Conservation (phyloP, 352 stramenopile species). For the Phytophthora pseudosyringae region DNA sequence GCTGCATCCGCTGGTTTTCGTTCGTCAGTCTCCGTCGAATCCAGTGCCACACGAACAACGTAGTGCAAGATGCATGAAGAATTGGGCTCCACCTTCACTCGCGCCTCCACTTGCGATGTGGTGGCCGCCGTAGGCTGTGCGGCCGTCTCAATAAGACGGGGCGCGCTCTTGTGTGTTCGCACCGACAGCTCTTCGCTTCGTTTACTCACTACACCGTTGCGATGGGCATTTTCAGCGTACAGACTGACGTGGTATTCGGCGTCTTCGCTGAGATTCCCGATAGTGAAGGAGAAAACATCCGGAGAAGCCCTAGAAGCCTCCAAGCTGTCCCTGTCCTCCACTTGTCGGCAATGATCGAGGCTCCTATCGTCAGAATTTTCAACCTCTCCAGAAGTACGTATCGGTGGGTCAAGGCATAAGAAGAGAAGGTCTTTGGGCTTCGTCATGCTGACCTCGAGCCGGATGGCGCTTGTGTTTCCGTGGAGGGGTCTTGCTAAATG, state of each 20-base stretch:
- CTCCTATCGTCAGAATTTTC: slow-evolving; percentile 2
- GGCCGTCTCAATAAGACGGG: slow-evolving; percentile 26
- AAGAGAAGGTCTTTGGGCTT: slow-evolving; percentile 67
- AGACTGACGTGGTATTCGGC: slow-evolving; percentile 48
- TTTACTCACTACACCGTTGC: slow-evolving; percentile 63
- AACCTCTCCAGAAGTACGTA: neutral
- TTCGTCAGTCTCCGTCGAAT: slow-evolving; percentile 11
- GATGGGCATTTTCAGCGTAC: slow-evolving; percentile 61
- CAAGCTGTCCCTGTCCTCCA: slow-evolving; percentile 33
- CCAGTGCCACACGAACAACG: slow-evolving; percentile 27
- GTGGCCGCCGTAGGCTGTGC: slow-evolving; percentile 38
- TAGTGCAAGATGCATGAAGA: slow-evolving; percentile 60
- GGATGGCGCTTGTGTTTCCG: slow-evolving; percentile 48
- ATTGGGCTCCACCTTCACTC: slow-evolving; percentile 26
- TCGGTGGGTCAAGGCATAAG: slow-evolving; percentile 35
- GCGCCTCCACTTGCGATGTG: slow-evolving; percentile 41
- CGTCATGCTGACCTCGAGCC: slow-evolving; percentile 57
- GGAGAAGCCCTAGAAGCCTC: slow-evolving; percentile 24
- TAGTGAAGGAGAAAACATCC: slow-evolving; percentile 43
- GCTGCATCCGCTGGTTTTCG: slow-evolving; percentile 15
- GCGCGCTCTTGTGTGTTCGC: slow-evolving; percentile 53
- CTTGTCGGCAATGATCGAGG: slow-evolving; percentile 37
- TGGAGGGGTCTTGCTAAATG: slow-evolving; percentile 31
- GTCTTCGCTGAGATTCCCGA: slow-evolving; percentile 67
- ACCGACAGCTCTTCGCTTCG: slow-evolving; percentile 26